These are phyloP conservation scores for Pichia insulana DNA, from an alignment of 805 yeast genomes.

Conservation along the genomic window DNA sequence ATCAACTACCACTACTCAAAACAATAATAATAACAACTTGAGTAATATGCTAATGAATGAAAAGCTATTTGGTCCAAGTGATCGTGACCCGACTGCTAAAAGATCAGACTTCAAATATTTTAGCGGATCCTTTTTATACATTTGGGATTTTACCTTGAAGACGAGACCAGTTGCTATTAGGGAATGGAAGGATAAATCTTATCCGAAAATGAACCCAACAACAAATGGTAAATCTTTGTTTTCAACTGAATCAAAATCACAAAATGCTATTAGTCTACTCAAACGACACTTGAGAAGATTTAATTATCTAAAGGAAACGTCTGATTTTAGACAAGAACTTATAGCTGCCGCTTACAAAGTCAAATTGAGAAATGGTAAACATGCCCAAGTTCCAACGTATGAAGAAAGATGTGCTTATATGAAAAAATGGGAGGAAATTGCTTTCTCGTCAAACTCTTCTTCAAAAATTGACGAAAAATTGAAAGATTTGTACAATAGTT, in stretches of 20 bases:
- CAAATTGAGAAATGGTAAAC: background rate
- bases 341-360: constrained; percentile 20
- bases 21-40: constrained; percentile 24
- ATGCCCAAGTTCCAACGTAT: constrained; percentile 10
- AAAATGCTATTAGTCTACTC: constrained; percentile 7
- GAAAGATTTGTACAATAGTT: constrained; percentile 1
- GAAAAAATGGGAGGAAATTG: constrained; percentile 16
- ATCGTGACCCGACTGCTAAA: constrained; percentile 77
- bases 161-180: constrained; percentile 74
- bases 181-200: constrained; percentile 57
- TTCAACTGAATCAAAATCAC: constrained; percentile 42
- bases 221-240: constrained; percentile 79
- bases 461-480: constrained; percentile 5
- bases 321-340: constrained; percentile 24
- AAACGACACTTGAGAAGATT: constrained; percentile 26
- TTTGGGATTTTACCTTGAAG: constrained; percentile 70
- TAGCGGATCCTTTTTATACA: constrained; percentile 62
- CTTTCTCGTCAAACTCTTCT: constrained; percentile 8
- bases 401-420: constrained; percentile 20
- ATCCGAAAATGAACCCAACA: constrained; percentile 53
- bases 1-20: background rate
- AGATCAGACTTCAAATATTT: constrained; percentile 82
- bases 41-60: constrained; percentile 73
- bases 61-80: constrained; percentile 76
- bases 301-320: constrained; percentile 25